Base-by-base conservation (phyloP, 805 yeast species). In the Zygosaccharomyces rouxii region DNA sequence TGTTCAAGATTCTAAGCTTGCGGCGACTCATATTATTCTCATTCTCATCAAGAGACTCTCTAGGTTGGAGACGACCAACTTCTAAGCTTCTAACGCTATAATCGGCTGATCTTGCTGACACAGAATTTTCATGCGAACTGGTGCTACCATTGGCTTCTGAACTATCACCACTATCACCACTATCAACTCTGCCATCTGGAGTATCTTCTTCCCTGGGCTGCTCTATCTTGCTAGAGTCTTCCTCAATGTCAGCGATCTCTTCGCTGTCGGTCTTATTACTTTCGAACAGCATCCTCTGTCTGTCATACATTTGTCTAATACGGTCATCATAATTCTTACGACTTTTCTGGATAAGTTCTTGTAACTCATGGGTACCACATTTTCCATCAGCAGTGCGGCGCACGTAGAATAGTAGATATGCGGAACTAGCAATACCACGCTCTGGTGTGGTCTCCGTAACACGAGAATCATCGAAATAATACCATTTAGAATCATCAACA, bases 401-500 rank as follows among this genome's bases (percentile, higher is more conserved):
- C 53, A 90, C 75, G 67, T 94, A 92, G 60, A 94, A 92, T 45
- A 92, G 68, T 50, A 92, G 70, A 65, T 92, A 92, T 0, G 98
- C 98, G 3, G 95, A 88, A 1, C 87, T 83, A 5, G 83, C 76
- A 9, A 87, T 69, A 7, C 86, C 69, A 19, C 80, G 76, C 25
- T 73, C 73, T 0, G 95, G 86, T 43, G 78, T 74, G 0, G 81
- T 74, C 16, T 71, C 71, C 0, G 80, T 67, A 1, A 89, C 97
- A 28, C 84, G 69, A 1, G 95, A 81, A 63, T 92, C 99, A 63
- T 92, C 90, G 64, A 77, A 92, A 63, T 89, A 86, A 63, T 89
- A 89, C 98, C 98, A 94, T 49, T 80, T 74, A 18, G 71, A 71
- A 59, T 87, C 95, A 38, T 80, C 73, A 64, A 80, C 83, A 60